Conservation (phyloP, 495 filamentous ascomycete genomes). For the Bacidia rubella region DNA sequence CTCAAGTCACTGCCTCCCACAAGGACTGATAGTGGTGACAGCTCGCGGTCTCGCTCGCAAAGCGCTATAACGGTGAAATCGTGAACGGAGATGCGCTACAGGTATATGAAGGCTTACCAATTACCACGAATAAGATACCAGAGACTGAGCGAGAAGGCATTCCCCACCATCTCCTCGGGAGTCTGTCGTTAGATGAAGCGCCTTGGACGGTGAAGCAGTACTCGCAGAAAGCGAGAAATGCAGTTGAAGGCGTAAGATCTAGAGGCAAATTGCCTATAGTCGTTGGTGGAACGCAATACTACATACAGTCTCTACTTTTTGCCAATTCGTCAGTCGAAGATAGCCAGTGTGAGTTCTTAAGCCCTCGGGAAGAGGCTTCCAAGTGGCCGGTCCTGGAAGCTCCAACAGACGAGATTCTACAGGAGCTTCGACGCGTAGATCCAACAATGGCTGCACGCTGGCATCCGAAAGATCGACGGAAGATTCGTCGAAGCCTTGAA, state of each 20-base stretch:
- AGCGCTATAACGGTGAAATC: conserved; percentile 77
- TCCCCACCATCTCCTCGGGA: conserved; percentile 78
- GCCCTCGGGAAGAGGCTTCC: conserved; percentile 15
- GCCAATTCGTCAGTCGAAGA: conserved; percentile 44
- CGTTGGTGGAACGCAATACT: conserved; percentile 92
- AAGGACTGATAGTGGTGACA: conserved; percentile 24
- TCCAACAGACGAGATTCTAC: conserved; percentile 53
- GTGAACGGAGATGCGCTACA: conserved; percentile 99
- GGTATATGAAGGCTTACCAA: conserved; percentile 82
- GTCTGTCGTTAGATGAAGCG: conserved; percentile 55
- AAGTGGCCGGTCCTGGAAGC: conserved; percentile 61
- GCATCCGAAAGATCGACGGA: conserved; percentile 86
- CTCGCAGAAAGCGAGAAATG: conserved; percentile 46
- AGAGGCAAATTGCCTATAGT: conserved; percentile 75
- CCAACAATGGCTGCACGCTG: conserved; percentile 79
- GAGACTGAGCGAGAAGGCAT: conserved; percentile 61
- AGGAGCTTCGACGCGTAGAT: conserved; percentile 64
- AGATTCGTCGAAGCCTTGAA: conserved; percentile 79
- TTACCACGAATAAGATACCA: conserved; percentile 90
- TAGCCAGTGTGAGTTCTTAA: conserved; percentile 12
- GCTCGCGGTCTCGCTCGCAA: conserved; percentile 86
- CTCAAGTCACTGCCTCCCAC: not conserved
- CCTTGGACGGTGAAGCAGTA: conserved; percentile 75
- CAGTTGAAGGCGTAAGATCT: conserved; percentile 63
- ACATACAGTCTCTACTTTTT: conserved; percentile 78